phyloP scores from a whole-genome alignment of 78 protist species.

The Capsaspora owczarzaki region DNA sequence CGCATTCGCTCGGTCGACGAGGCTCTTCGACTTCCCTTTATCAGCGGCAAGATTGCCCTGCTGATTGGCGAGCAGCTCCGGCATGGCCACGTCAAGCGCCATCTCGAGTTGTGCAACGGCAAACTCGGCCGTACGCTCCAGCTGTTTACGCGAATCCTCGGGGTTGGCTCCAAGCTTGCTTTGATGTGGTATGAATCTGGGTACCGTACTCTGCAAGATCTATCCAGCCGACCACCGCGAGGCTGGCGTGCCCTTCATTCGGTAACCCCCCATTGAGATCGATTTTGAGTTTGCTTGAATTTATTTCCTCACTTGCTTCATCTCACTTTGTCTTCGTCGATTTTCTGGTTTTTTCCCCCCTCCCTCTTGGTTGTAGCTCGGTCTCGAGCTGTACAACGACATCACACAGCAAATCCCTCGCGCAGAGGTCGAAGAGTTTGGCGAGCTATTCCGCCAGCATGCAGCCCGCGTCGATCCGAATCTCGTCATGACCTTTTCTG shows the following conservation, averaged over 20 bases:
- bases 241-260: too few relatives aligned
- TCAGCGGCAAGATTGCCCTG: neutral
- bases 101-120: neutral
- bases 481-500: neutral
- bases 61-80: neutral
- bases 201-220: neutral
- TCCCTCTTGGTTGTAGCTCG: neutral
- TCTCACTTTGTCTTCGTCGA: too few relatives aligned
- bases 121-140: neutral
- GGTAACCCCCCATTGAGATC: too few relatives aligned
- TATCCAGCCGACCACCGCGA: too few relatives aligned
- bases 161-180: neutral
- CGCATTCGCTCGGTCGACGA: neutral
- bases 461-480: neutral
- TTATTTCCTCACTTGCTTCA: too few relatives aligned
- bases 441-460: neutral
- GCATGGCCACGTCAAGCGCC: neutral
- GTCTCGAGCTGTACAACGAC: neutral
- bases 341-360: too few relatives aligned
- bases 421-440: neutral
- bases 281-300: too few relatives aligned
- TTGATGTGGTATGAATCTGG: neutral
- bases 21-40: neutral
- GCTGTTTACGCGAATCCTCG: neutral
- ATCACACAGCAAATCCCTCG: neutral